phyloP scores from a whole-genome alignment of 2,329 filamentous ascomycete species.

The Exutisphaerella laricina region DNA sequence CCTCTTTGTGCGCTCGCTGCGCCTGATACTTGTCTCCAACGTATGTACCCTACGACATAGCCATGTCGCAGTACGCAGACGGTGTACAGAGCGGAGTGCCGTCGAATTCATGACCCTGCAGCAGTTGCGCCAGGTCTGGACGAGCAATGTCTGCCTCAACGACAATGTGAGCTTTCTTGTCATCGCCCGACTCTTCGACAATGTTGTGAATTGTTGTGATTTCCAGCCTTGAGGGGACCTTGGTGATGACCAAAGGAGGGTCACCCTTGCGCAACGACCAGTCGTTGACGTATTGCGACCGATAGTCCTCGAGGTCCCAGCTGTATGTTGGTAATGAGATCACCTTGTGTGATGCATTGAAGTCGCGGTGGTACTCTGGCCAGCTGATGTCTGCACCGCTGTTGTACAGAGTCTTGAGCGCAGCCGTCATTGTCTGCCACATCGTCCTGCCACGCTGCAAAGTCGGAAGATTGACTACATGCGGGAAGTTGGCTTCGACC shows the following conservation, averaged over 20 bases:
- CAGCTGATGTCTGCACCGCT: constrained; percentile 54
- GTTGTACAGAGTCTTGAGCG: constrained; percentile 48
- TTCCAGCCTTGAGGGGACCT: background rate
- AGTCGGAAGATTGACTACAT: constrained; percentile 4
- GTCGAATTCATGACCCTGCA: constrained; percentile 41
- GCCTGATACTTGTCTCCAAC: too few species aligned
- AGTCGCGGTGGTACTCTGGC: constrained; percentile 54
- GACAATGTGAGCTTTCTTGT: constrained; percentile 19
- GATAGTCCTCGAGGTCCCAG: constrained; percentile 34
- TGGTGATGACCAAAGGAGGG: constrained; percentile 23
- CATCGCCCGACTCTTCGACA: constrained; percentile 4
- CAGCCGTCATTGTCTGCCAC: constrained; percentile 49
- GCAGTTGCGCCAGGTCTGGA: constrained; percentile 35
- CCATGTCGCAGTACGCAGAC: constrained; percentile 34
- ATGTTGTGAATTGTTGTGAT: constrained; percentile 5
- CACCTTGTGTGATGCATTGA: constrained; percentile 34
- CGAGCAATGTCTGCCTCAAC: constrained; percentile 40
- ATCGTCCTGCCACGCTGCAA: constrained; percentile 1
- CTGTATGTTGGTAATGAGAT: constrained; percentile 40
- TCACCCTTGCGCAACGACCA: constrained; percentile 24
- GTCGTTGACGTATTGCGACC: constrained; percentile 31
- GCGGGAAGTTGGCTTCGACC: constrained; percentile 7
- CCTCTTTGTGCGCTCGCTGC: too few species aligned
- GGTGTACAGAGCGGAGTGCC: constrained; percentile 39
- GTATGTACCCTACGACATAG: too few species aligned